These are phyloP conservation scores for Aspergillus panamensis DNA, from an alignment of 495 filamentous ascomycete genomes.

Conservation along the genomic window DNA sequence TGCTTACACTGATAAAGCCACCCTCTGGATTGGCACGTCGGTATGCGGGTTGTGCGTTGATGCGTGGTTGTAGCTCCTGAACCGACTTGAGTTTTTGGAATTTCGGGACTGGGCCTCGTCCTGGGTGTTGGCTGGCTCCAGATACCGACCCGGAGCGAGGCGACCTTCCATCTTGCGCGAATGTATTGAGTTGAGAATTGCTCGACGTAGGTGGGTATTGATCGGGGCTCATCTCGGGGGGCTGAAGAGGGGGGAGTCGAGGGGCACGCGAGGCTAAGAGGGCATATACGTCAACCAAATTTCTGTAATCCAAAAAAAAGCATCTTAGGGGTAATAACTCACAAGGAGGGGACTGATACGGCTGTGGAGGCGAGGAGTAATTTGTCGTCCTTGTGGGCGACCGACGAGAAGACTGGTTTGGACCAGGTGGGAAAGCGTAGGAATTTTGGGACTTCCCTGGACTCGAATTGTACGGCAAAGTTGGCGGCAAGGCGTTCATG, in stretches of 20 bases:
- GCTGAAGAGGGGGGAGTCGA: slow-evolving; percentile 66
- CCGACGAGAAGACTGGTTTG: slow-evolving; percentile 43
- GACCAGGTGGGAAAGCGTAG: slow-evolving; percentile 43
- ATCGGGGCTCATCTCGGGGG: slow-evolving; percentile 57
- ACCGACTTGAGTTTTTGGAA: slow-evolving; percentile 72
- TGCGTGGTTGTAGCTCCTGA: slow-evolving; percentile 73
- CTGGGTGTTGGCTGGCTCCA: slow-evolving; percentile 41
- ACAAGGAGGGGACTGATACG: slow-evolving; percentile 61
- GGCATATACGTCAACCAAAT: slow-evolving; percentile 5
- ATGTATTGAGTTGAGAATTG: slow-evolving; percentile 66
- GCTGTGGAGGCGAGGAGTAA: slow-evolving; percentile 60
- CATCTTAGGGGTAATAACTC: slow-evolving; percentile 27
- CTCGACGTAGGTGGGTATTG: slow-evolving; percentile 69
- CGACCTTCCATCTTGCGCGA: slow-evolving; percentile 69
- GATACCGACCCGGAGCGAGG: slow-evolving; percentile 52
- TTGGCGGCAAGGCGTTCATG: slow-evolving; percentile 75
- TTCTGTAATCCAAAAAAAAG: background rate
- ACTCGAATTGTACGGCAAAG: slow-evolving; percentile 53
- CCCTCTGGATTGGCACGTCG: slow-evolving; percentile 94
- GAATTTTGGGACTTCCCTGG: slow-evolving; percentile 54
- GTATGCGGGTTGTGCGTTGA: slow-evolving; percentile 84
- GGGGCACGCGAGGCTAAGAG: slow-evolving; percentile 39
- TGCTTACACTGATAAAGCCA: slow-evolving; percentile 93
- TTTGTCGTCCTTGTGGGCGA: slow-evolving; percentile 57
- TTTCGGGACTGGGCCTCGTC: slow-evolving; percentile 77